phyloP scores from a whole-genome alignment of 306 rosid species.

The Coriaria nepalensis region DNA sequence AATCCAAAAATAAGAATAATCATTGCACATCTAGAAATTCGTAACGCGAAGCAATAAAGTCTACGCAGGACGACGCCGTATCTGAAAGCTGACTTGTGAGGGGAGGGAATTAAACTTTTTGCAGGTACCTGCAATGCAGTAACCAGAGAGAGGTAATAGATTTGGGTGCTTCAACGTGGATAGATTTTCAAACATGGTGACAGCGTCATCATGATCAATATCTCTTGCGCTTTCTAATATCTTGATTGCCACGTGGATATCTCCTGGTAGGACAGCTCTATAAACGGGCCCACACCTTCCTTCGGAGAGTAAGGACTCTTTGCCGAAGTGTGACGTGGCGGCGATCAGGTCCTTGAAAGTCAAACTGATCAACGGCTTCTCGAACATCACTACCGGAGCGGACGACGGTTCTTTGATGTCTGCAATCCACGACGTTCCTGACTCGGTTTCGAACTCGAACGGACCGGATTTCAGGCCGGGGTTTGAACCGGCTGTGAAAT shows the following conservation, averaged over 20 bases:
- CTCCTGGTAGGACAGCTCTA: constrained; percentile 71
- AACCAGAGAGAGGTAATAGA: constrained; percentile 75
- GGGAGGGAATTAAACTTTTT: background rate
- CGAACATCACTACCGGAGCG: constrained; percentile 78
- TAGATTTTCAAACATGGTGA: constrained; percentile 39
- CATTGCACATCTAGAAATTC: no score
- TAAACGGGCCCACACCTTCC: constrained; percentile 95
- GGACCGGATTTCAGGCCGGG: constrained; percentile 61
- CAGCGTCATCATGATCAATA: constrained; percentile 43
- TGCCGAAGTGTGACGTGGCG: constrained; percentile 93
- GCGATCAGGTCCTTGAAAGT: constrained; percentile 74
- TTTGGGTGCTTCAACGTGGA: constrained; percentile 70
- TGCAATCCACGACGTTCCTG: constrained; percentile 84
- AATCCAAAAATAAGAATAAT: background rate
- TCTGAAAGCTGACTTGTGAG: no score
- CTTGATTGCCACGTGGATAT: constrained; percentile 89
- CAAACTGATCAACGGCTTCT: constrained; percentile 79
- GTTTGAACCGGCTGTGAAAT: constrained; percentile 63
- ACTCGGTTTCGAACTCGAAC: constrained; percentile 74
- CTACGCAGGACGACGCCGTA: no score
- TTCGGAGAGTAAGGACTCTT: constrained; percentile 76
- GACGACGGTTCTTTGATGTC: constrained; percentile 77
- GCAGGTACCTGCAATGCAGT: constrained; percentile 81
- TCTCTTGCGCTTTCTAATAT: constrained; percentile 64
- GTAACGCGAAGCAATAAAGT: no score